phyloP scores from a whole-genome alignment of 768 basidiomycete genomes.

The Omphalotus guepiniiformis region DNA sequence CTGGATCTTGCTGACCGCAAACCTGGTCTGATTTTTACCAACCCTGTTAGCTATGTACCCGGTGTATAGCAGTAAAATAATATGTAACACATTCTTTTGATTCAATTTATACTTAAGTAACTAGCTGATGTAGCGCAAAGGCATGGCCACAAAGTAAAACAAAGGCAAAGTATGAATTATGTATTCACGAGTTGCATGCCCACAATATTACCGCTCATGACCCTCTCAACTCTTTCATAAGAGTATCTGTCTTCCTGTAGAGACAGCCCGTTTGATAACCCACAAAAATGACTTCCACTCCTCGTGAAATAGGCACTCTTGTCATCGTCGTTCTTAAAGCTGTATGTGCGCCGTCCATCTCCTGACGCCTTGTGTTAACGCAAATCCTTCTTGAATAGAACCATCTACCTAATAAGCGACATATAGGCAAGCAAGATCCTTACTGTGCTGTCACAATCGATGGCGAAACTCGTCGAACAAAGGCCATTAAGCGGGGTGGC shows the following conservation, averaged over 20 bases:
- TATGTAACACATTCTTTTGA: too few relatives aligned
- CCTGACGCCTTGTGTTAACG: slow-evolving; percentile 8
- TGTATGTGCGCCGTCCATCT: slow-evolving; percentile 44
- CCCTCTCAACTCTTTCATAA: too few relatives aligned
- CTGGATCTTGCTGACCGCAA: slow-evolving; percentile 71
- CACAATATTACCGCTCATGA: too few relatives aligned
- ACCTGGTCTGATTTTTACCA: slow-evolving; percentile 61
- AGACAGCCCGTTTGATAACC: slow-evolving; percentile 10
- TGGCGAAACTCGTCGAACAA: slow-evolving; percentile 82
- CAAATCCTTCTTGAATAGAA: slow-evolving; percentile 44
- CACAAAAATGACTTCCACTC: slow-evolving; percentile 49
- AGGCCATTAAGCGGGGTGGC: slow-evolving; percentile 93
- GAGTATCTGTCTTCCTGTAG: slow-evolving; percentile 2
- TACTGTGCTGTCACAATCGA: slow-evolving; percentile 82
- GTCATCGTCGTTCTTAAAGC: slow-evolving; percentile 92
- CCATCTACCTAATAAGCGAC: slow-evolving; percentile 85
- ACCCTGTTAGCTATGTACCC: slow-evolving; percentile 43
- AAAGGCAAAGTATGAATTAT: too few relatives aligned
- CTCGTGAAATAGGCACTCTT: slow-evolving; percentile 86
- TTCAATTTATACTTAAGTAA: too few relatives aligned
- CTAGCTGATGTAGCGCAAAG: too few relatives aligned
- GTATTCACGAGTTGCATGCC: too few relatives aligned
- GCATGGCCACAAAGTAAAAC: too few relatives aligned
- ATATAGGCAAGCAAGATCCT: slow-evolving; percentile 96
- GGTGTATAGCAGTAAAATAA: background rate